Evolutionary conservation across 345 rosid species (phyloP), one percentile per base, ranked within the genome.

Genomic region (Eutrema heterophyllum): DNA sequence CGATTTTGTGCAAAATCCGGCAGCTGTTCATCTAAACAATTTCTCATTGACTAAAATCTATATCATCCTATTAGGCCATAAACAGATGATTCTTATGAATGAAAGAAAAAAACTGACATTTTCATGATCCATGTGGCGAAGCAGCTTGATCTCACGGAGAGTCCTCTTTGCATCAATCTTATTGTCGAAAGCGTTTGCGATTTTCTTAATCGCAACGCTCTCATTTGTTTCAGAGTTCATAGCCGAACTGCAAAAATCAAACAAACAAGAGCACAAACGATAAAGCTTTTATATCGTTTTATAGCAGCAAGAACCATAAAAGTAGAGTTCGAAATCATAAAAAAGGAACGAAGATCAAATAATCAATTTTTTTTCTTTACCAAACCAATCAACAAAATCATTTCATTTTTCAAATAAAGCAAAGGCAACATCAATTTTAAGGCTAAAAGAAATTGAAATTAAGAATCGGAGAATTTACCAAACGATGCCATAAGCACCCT

Each of bases 121-220:
- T 83, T 95, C 99, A 85, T 95, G 99, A 86, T 95, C 99, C 99
- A 95, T 90, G 74, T 92, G 99, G 27, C 99, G 91, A 79, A 95
- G 98, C 43, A 95, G 84, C 88, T 95, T 95, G 86, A 95, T 95
- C 87, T 92, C 99, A 4, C 99, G 98, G 50, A 95, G 98, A 11
- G 99, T 95, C 82, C 99, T 88, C 86, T 95, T 95, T 1, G 99
- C 99, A 51, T 95, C 99, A 64, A 95, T 90, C 79, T 84, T 95
- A 79, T 95, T 95, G 48, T 95, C 99, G 24, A 95, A 95, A 16
- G 99, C 99, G 79, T 95, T 95, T 8, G 98, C 94, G 38, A 95
- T 95, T 89, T 95, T 95, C 91, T 95, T 95, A 36, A 95, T 79
- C 0, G 98, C 99, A 60, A 95, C 96, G 44, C 85, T 85, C 79